phyloP scores from a whole-genome alignment of 2,329 filamentous ascomycete genomes.

The Xylaria sp. region DNA sequence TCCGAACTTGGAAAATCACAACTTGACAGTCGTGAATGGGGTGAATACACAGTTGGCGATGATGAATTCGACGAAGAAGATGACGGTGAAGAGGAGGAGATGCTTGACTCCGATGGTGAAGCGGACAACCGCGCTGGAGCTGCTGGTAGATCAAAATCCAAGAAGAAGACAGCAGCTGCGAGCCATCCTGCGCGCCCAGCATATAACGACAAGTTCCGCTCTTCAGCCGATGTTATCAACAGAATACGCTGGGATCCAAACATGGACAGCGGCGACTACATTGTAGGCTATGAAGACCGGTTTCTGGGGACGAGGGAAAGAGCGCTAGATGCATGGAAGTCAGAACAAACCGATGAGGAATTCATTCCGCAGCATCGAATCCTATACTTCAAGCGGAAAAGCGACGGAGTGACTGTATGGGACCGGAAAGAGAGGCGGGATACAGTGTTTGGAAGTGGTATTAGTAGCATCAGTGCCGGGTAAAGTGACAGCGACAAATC shows the following conservation, averaged over 20 bases:
- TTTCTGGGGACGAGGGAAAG: constrained; percentile 67
- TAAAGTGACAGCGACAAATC: constrained; percentile 13
- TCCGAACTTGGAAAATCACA: constrained; percentile 56
- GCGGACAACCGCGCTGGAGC: constrained; percentile 46
- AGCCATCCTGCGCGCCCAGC: constrained; percentile 45
- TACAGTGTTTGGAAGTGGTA: constrained; percentile 67
- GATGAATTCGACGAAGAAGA: constrained; percentile 52
- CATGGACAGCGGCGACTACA: constrained; percentile 63
- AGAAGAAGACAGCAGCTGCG: constrained; percentile 33
- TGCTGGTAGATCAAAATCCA: constrained; percentile 41
- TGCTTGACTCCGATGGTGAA: constrained; percentile 46
- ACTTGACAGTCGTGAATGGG: constrained; percentile 63
- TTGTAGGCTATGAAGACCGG: constrained; percentile 71
- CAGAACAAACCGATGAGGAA: constrained; percentile 71
- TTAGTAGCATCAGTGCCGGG: constrained; percentile 39
- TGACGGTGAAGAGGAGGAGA: constrained; percentile 59
- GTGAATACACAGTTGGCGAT: constrained; percentile 56
- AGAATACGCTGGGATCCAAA: constrained; percentile 69
- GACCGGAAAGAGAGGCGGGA: constrained; percentile 65
- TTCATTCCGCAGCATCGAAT: constrained; percentile 75
- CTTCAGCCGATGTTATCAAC: constrained; percentile 68
- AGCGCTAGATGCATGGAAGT: constrained; percentile 66
- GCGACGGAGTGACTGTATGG: constrained; percentile 66
- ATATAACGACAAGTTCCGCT: constrained; percentile 62
- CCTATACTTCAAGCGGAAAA: constrained; percentile 67